Evolutionary conservation across 345 rosid genomes (phyloP).

Genomic region (Citrus inodora): DNA sequence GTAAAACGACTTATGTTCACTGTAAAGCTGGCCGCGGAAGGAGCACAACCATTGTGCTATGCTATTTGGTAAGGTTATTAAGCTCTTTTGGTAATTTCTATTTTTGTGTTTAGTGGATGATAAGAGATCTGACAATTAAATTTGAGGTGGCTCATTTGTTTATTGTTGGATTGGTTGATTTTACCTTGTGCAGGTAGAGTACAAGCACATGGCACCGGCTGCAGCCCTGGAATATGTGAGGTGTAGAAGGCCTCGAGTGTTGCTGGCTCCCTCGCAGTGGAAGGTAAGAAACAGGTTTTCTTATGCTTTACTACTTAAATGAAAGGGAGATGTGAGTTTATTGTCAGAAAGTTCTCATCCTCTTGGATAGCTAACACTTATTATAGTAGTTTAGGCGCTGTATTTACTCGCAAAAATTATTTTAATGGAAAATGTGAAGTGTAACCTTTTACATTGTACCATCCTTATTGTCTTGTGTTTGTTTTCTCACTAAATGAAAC

Average conservation of each 20-base stretch:
- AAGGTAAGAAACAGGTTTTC: slow-evolving; percentile 30
- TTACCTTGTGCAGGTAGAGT: slow-evolving; percentile 37
- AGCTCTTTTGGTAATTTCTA: not conserved
- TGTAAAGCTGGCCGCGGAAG: slow-evolving; percentile 97
- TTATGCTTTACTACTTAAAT: not conserved
- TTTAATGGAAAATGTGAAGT: not conserved
- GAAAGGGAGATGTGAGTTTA: not conserved
- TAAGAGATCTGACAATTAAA: not conserved
- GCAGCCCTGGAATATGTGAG: slow-evolving; percentile 55
- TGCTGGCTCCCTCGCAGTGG: slow-evolving; percentile 66
- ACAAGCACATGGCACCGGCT: slow-evolving; percentile 53
- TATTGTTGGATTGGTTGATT: slow-evolving; percentile 9
- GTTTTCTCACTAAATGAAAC: too few relatives aligned
- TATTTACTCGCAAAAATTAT: too few relatives aligned
- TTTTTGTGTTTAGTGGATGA: not conserved
- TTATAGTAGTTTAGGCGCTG: not conserved
- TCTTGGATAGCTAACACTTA: not conserved
- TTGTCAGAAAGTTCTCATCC: not conserved
- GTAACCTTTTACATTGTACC: not conserved
- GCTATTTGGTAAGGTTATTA: slow-evolving; percentile 56
- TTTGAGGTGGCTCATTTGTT: not conserved
- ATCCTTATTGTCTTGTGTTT: not conserved
- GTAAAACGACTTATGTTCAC: slow-evolving; percentile 80
- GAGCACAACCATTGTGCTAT: slow-evolving; percentile 87
- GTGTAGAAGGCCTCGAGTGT: slow-evolving; percentile 62